Evolutionary conservation across 129 eudicot genomes (phyloP).

Genomic region (Escallonia herrerae): DNA sequence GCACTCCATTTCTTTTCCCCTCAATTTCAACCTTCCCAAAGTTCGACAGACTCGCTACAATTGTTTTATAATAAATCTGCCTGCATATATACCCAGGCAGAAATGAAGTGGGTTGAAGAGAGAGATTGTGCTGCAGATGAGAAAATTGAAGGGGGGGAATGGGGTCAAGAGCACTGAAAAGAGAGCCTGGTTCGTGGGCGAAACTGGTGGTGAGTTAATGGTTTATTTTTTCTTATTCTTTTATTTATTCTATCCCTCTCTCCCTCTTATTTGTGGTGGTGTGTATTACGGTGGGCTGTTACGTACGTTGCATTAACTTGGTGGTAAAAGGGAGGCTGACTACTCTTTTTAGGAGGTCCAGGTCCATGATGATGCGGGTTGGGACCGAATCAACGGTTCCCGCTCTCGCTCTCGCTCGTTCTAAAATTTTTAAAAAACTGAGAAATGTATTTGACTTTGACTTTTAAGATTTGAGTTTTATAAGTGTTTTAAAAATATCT

Average conservation of each 20-base stretch:
- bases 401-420: not conserved
- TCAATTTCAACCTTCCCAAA: not conserved
- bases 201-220: conserved; percentile 49
- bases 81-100: too few species aligned
- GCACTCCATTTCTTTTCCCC: conserved; percentile 40
- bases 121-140: conserved; percentile 1
- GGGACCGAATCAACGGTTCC: conserved; percentile 29
- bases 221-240: conserved; percentile 18
- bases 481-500: too few species aligned
- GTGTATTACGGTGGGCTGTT: conserved; percentile 10
- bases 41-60: too few species aligned
- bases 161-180: conserved; percentile 26
- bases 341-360: conserved; percentile 12
- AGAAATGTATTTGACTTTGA: too few species aligned
- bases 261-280: not conserved
- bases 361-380: conserved; percentile 7
- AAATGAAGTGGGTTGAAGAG: conserved; percentile 4
- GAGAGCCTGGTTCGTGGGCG: conserved; percentile 51
- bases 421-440: not conserved
- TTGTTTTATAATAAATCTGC: too few species aligned
- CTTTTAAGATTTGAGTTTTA: too few species aligned
- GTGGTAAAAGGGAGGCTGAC: not conserved
- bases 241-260: not conserved
- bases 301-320: conserved; percentile 3
- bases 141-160: conserved; percentile 3